A percentile compares a stretch with the other conserved stretches of the same genome.
Conservation (phyloP, 2,329 filamentous ascomycete species). For the Cladophialophora carrionii region DNA sequence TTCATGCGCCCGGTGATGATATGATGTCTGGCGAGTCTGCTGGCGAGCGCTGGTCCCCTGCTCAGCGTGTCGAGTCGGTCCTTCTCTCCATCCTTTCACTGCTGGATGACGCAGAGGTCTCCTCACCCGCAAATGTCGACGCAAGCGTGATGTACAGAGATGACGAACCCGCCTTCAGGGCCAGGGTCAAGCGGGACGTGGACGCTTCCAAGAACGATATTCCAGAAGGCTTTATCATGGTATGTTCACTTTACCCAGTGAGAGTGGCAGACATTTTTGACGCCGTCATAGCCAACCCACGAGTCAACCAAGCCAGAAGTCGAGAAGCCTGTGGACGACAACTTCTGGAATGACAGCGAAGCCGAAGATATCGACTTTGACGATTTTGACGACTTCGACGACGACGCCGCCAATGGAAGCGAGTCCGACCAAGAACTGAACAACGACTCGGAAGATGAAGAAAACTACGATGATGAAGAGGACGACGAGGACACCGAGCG, state of each 20-base stretch:
- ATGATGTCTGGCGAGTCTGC: slow-evolving; percentile 88
- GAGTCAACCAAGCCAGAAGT: slow-evolving; percentile 60
- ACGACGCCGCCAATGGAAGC: slow-evolving; percentile 50
- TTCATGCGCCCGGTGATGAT: slow-evolving; percentile 90
- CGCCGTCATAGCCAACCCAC: slow-evolving; percentile 61
- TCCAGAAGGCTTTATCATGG: slow-evolving; percentile 75
- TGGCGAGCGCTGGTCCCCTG: slow-evolving; percentile 89
- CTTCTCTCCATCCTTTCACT: slow-evolving; percentile 89
- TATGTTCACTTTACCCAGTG: background rate
- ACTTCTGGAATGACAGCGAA: slow-evolving; percentile 79
- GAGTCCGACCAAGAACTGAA: slow-evolving; percentile 50
- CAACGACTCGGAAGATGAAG: slow-evolving; percentile 61
- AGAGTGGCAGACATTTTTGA: background rate
- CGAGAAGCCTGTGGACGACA: slow-evolving; percentile 67
- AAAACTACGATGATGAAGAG: slow-evolving; percentile 42
- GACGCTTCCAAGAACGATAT: slow-evolving; percentile 77
- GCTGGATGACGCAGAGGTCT: slow-evolving; percentile 91
- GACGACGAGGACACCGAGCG: slow-evolving; percentile 27
- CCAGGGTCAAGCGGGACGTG: slow-evolving; percentile 69
- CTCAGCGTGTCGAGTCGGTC: slow-evolving; percentile 92
- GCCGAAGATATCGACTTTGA: slow-evolving; percentile 61
- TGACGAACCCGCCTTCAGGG: slow-evolving; percentile 69
- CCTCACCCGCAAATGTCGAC: slow-evolving; percentile 92
- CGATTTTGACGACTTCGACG: slow-evolving; percentile 58
- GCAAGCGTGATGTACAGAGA: slow-evolving; percentile 85